Conservation (phyloP, 1,284 basidiomycete species). For the Mycena citricolor region DNA sequence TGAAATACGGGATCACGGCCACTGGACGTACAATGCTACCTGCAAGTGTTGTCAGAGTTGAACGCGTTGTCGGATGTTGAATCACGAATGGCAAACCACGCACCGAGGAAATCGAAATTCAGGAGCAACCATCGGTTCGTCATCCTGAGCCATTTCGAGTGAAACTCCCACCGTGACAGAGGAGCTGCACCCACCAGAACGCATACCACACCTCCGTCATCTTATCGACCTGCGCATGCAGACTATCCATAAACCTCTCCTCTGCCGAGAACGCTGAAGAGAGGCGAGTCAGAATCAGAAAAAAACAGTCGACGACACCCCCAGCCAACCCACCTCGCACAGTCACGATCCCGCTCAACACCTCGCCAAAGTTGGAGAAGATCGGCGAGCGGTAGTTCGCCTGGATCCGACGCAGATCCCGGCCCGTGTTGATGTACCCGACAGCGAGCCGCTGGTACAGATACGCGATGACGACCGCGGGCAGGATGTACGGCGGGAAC, state of each 20-base stretch:
- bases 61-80: too few relatives aligned
- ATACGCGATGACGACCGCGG: constrained; percentile 63
- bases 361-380: constrained; percentile 75
- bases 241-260: constrained; percentile 58
- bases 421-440: constrained; percentile 73
- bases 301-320: not conserved
- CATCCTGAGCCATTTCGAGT: constrained; percentile 55
- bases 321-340: constrained; percentile 8
- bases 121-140: constrained; percentile 64
- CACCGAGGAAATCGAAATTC: constrained; percentile 60
- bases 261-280: constrained; percentile 72
- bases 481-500: constrained; percentile 72
- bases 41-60: too few relatives aligned
- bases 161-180: not conserved
- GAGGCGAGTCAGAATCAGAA: not conserved
- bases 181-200: constrained; percentile 6
- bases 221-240: constrained; percentile 54
- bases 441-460: constrained; percentile 64
- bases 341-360: constrained; percentile 42
- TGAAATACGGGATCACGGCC: too few relatives aligned
- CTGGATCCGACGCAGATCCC: constrained; percentile 80
- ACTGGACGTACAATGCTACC: too few relatives aligned
- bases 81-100: not conserved
- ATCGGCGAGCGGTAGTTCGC: constrained; percentile 72
- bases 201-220: constrained; percentile 43